Evolutionary conservation across 768 basidiomycete genomes (phyloP).

Genomic region (Daedaleopsis nitida): DNA sequence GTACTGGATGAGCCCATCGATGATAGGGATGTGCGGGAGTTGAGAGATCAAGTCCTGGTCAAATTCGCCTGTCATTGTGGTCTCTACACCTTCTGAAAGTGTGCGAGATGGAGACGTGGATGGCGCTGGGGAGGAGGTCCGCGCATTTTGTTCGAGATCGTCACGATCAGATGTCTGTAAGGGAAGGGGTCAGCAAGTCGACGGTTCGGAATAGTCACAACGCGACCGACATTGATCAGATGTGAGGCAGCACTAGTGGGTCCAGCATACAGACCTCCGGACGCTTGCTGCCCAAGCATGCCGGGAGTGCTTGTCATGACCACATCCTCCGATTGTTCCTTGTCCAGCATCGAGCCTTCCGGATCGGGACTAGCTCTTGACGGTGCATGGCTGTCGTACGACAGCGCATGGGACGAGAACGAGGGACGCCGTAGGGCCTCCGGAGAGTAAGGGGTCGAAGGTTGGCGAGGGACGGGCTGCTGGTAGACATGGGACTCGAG

Average conservation of each 20-base stretch:
- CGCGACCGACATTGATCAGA: slow-evolving; percentile 55
- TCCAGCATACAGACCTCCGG: slow-evolving; percentile 77
- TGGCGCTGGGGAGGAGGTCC: slow-evolving; percentile 8
- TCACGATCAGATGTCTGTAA: slow-evolving; percentile 18
- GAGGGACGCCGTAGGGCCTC: slow-evolving; percentile 30
- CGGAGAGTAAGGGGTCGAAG: slow-evolving; percentile 24
- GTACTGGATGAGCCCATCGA: slow-evolving; percentile 72
- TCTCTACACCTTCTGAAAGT: slow-evolving; percentile 42
- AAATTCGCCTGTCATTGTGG: slow-evolving; percentile 43
- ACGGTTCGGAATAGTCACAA: slow-evolving; percentile 43
- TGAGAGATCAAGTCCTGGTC: slow-evolving; percentile 72
- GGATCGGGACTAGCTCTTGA: slow-evolving; percentile 59
- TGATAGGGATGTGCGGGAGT: slow-evolving; percentile 65
- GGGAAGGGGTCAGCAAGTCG: slow-evolving; percentile 28
- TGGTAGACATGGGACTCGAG: slow-evolving; percentile 62
- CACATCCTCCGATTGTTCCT: slow-evolving; percentile 8
- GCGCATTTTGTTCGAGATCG: slow-evolving; percentile 22
- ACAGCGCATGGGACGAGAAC: neutral
- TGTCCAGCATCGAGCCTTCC: slow-evolving; percentile 46
- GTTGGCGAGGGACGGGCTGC: slow-evolving; percentile 26
- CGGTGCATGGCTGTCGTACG: slow-evolving; percentile 32
- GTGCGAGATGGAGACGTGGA: slow-evolving; percentile 22
- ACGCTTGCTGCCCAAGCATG: slow-evolving; percentile 64
- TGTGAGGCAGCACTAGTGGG: slow-evolving; percentile 76
- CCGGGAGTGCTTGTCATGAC: slow-evolving; percentile 50